Percentiles rank a stretch among this genome's conserved stretches.
phyloP scores from a whole-genome alignment of 2,329 filamentous ascomycete genomes.

The Pyrenophora seminiperda region DNA sequence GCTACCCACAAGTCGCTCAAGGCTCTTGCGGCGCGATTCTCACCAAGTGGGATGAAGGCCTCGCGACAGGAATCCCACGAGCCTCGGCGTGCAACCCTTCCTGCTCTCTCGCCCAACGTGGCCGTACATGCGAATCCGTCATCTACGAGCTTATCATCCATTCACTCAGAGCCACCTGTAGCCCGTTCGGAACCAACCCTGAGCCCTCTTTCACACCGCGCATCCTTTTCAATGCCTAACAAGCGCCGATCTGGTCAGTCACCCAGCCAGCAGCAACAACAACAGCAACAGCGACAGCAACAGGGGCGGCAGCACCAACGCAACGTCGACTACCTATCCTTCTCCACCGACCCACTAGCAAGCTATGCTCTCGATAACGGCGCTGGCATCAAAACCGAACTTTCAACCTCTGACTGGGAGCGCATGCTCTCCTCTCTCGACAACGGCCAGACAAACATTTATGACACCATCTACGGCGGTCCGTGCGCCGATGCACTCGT shows the following conservation, averaged over 20 bases:
- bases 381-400: conserved; percentile 50
- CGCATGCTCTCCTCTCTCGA: conserved; percentile 79
- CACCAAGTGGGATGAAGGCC: conserved; percentile 37
- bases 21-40: conserved; percentile 55
- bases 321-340: conserved; percentile 57
- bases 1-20: conserved; percentile 56
- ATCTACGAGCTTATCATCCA: conserved; percentile 57
- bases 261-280: conserved; percentile 25
- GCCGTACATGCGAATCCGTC: conserved; percentile 52
- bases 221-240: conserved; percentile 37
- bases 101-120: conserved; percentile 51
- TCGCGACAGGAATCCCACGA: conserved; percentile 36
- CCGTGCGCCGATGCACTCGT: conserved; percentile 52
- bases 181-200: conserved; percentile 55
- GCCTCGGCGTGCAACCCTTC: conserved; percentile 51
- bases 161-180: conserved; percentile 52
- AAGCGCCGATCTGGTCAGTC: conserved; percentile 45
- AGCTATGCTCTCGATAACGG: conserved; percentile 39
- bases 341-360: conserved; percentile 47
- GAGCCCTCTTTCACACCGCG: conserved; percentile 48
- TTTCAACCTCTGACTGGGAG: conserved; percentile 79
- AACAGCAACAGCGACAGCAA: conserved; percentile 27
- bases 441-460: conserved; percentile 80
- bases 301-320: conserved; percentile 34
- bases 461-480: conserved; percentile 79